Percentiles rank a stretch among this genome's conserved stretches.
phyloP scores from a whole-genome alignment of 164 flowering plant species.

The Aristolochia fimbriata region DNA sequence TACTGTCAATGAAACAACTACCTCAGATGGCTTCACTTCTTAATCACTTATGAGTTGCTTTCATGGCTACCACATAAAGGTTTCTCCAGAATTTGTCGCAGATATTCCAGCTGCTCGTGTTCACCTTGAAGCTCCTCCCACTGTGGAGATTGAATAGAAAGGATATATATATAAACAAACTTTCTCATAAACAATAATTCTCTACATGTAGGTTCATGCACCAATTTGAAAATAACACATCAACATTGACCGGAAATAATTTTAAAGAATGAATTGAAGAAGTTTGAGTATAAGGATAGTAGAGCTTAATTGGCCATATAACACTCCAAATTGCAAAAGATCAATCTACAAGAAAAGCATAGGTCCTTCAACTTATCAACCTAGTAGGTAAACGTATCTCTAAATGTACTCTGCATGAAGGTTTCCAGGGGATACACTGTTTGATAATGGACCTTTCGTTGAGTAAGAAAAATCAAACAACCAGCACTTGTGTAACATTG shows the following conservation, averaged over 20 bases:
- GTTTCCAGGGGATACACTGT: too few relatives aligned
- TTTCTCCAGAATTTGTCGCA: conserved; percentile 55
- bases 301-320: too few relatives aligned
- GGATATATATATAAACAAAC: background rate
- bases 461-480: too few relatives aligned
- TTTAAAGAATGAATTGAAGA: background rate
- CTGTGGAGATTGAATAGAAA: conserved; percentile 26
- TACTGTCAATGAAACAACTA: too few relatives aligned
- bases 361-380: too few relatives aligned
- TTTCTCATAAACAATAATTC: background rate
- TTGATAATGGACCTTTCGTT: too few relatives aligned
- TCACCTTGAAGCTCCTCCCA: conserved; percentile 88
- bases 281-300: background rate
- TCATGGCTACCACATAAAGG: conserved; percentile 5
- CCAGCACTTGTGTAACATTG: too few relatives aligned
- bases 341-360: too few relatives aligned
- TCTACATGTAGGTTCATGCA: background rate
- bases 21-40: too few relatives aligned
- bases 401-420: too few relatives aligned
- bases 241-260: background rate
- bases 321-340: background rate
- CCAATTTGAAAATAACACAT: background rate
- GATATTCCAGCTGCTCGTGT: conserved; percentile 65
- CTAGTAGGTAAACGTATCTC: too few relatives aligned
- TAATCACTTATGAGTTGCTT: background rate